Percentiles rank a stretch among this genome's conserved stretches.
phyloP scores from a whole-genome alignment of 768 basidiomycete species.

The Brasilioporus rufonigricans region DNA sequence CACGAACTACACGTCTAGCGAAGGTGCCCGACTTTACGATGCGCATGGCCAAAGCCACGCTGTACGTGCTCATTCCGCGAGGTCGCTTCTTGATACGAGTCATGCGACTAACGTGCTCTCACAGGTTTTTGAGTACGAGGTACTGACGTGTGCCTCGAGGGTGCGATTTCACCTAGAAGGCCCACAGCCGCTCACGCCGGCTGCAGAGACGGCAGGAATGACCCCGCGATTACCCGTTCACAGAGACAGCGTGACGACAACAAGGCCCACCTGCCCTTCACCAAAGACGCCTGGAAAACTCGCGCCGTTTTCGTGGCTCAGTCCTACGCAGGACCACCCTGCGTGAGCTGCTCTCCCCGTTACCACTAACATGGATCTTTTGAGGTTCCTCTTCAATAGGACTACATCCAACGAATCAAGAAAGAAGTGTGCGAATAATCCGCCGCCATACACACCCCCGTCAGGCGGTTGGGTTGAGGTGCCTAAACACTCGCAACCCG shows the following conservation, averaged over 20 bases:
- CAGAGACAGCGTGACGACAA: background rate
- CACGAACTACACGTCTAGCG: slow-evolving; percentile 2
- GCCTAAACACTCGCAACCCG: slow-evolving; percentile 6
- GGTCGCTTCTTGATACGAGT: background rate
- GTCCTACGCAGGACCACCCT: background rate
- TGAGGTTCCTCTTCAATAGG: slow-evolving; percentile 1
- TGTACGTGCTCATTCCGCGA: slow-evolving; percentile 4
- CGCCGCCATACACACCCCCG: slow-evolving; percentile 18
- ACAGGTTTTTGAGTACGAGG: slow-evolving; percentile 23
- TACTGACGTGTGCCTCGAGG: slow-evolving; percentile 17
- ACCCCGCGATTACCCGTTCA: background rate
- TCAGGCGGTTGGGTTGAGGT: slow-evolving; percentile 8
- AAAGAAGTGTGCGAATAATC: background rate
- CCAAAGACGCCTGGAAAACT: background rate
- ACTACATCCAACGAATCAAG: background rate
- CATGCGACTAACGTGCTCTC: background rate
- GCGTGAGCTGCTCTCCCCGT: slow-evolving; percentile 7
- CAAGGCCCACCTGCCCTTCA: background rate
- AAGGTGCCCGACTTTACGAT: slow-evolving; percentile 18
- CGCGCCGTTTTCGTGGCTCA: slow-evolving; percentile 5
- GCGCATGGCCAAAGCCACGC: slow-evolving; percentile 3
- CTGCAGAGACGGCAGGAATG: background rate
- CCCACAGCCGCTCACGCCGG: background rate
- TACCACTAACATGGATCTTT: background rate
- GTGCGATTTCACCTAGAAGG: slow-evolving; percentile 14